Conservation (phyloP, 192 early-diverging fungal species). For the Backusella parvicylindrica region DNA sequence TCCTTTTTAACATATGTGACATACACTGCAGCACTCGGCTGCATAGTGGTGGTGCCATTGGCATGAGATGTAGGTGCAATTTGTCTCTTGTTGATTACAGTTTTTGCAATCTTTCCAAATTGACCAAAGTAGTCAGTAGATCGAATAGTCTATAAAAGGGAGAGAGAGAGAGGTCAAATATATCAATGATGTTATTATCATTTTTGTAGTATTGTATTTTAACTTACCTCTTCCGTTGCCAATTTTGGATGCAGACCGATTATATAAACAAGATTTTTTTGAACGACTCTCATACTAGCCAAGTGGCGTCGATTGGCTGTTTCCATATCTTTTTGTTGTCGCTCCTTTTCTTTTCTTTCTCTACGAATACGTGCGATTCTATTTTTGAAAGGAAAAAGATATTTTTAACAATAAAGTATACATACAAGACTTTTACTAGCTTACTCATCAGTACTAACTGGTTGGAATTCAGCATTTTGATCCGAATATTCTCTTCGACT, state of each 20-base stretch:
- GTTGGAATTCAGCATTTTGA: slow-evolving; percentile 82
- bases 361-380: slow-evolving; percentile 65
- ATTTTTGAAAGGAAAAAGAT: background rate
- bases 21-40: slow-evolving; percentile 78
- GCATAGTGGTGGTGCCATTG: slow-evolving; percentile 32
- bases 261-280: slow-evolving; percentile 97
- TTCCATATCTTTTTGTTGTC: slow-evolving; percentile 88
- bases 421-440: background rate
- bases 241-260: slow-evolving; percentile 86
- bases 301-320: slow-evolving; percentile 74
- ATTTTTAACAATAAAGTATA: background rate
- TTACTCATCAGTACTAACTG: slow-evolving; percentile 86
- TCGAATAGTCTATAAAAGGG: slow-evolving; percentile 58
- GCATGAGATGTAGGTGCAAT: slow-evolving; percentile 41
- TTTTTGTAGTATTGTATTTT: background rate
- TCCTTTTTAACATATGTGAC: slow-evolving; percentile 90
- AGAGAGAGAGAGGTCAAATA: too few relatives aligned
- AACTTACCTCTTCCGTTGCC: slow-evolving; percentile 81
- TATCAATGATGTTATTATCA: background rate
- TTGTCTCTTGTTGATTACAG: slow-evolving; percentile 82
- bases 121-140: slow-evolving; percentile 96
- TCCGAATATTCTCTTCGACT: slow-evolving; percentile 90
- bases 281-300: slow-evolving; percentile 90
- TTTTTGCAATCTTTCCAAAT: slow-evolving; percentile 93
- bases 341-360: slow-evolving; percentile 80